Evolutionary conservation across 768 basidiomycete genomes (phyloP), one percentile per base, ranked within the genome.

Genomic region (Tricholoma flavovirens): DNA sequence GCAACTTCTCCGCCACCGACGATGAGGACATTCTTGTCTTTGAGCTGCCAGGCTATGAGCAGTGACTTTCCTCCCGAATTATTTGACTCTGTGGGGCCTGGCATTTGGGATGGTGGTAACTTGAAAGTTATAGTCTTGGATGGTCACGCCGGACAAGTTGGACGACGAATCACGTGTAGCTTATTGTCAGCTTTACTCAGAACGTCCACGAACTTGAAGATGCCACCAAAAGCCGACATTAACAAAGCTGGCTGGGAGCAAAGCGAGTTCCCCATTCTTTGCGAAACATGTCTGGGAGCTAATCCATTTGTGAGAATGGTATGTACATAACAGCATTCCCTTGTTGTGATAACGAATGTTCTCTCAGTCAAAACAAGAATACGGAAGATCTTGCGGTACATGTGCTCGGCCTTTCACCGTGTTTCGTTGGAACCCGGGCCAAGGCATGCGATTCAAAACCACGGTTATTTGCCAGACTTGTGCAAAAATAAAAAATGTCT

Each of bases 381-480:
- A 90, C 60, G 97, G 94, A 4, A 82, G 89, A 24, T 93, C 93
- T 53, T 99, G 97, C 72, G 98, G 98, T 60, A 96, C 96, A 53
- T 99, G 97, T 67, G 93, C 94, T 2, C 83, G 97, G 21, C 97
- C 93, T 2, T 96, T 95, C 74, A 96, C 92, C 49, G 89, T 98
- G 63, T 99, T 99, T 75, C 88, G 93, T 38, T 99, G 97, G 97
- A 96, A 98, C 66, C 95, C 97, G 2, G 97, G 97, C 45, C 75
- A 86, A 3, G 96, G 94, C 40, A 88, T 86, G 69, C 86, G 96
- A 26, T 98, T 83, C 83, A 98, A 98, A 78, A 90, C 93, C 57
- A 99, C 97, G 10, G 93, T 97, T 58, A 86, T 98, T 58, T 97
- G 94, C 73, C 95, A 96, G 71, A 96, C 95, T 3, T 98, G 96